Conservation (phyloP, 1,139 yeast genomes). For the Scheffersomyces segobiensis region DNA sequence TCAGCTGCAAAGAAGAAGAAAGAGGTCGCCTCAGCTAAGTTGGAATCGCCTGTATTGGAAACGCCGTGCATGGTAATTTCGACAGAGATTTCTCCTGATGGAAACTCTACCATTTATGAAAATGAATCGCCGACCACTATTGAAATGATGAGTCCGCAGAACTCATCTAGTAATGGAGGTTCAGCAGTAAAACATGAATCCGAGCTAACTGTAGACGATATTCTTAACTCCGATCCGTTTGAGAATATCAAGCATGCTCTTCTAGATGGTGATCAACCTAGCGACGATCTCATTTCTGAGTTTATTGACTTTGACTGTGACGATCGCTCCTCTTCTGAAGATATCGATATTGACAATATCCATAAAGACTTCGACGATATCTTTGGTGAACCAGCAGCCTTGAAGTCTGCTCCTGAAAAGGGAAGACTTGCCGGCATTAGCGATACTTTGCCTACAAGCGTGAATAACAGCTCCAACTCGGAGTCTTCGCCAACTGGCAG, state of each 20-base stretch:
- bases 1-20: background rate
- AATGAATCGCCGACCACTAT: constrained; percentile 18
- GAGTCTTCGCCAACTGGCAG: constrained; percentile 1
- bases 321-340: background rate
- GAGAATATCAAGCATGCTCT: constrained; percentile 10
- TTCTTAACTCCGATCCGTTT: constrained; percentile 24
- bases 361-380: constrained; percentile 1
- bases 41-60: background rate
- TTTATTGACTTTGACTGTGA: constrained; percentile 1
- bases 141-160: constrained; percentile 12
- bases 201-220: constrained; percentile 23
- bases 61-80: background rate
- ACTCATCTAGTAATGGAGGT: constrained; percentile 9
- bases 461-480: background rate
- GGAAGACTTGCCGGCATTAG: background rate
- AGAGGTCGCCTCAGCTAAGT: background rate
- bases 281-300: background rate
- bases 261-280: background rate
- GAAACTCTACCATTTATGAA: background rate
- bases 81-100: background rate
- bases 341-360: background rate
- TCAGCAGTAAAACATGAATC: constrained; percentile 5
- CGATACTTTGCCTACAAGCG: background rate
- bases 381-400: constrained; percentile 1
- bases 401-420: background rate